These are phyloP conservation scores for Verticillium zaregamsianum DNA, from an alignment of 2,329 filamentous ascomycete genomes.

Conservation along the genomic window DNA sequence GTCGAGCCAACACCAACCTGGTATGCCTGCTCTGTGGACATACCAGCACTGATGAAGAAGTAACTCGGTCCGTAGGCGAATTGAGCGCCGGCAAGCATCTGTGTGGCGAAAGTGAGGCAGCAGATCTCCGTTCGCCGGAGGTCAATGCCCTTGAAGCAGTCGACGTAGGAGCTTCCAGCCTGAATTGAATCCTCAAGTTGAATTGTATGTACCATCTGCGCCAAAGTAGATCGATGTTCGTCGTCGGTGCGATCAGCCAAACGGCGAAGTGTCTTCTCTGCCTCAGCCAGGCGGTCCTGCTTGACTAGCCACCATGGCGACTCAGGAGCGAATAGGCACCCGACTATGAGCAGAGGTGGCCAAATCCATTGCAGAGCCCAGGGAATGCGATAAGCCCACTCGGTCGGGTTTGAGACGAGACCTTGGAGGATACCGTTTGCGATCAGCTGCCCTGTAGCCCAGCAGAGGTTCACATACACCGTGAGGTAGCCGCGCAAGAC, in stretches of 20 bases:
- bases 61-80: no score
- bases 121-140: no score
- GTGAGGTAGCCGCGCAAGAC: constrained; percentile 36
- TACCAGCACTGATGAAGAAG: no score
- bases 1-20: no score
- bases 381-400: constrained; percentile 34
- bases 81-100: no score
- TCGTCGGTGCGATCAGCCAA: constrained; percentile 7
- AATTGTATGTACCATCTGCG: background rate
- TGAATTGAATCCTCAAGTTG: background rate
- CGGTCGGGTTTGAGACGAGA: constrained; percentile 23
- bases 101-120: no score
- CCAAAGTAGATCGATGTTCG: background rate
- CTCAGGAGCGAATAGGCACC: constrained; percentile 27
- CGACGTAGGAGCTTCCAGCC: background rate
- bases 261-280: constrained; percentile 22
- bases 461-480: constrained; percentile 37
- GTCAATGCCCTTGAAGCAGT: background rate
- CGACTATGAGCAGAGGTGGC: constrained; percentile 25
- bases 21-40: no score
- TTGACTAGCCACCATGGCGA: constrained; percentile 37
- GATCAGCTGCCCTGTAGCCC: constrained; percentile 35
- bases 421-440: constrained; percentile 32
- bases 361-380: constrained; percentile 35
- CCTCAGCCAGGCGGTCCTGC: constrained; percentile 24